phyloP scores from a whole-genome alignment of 345 rosid genomes.

The Sapria himalayana region DNA sequence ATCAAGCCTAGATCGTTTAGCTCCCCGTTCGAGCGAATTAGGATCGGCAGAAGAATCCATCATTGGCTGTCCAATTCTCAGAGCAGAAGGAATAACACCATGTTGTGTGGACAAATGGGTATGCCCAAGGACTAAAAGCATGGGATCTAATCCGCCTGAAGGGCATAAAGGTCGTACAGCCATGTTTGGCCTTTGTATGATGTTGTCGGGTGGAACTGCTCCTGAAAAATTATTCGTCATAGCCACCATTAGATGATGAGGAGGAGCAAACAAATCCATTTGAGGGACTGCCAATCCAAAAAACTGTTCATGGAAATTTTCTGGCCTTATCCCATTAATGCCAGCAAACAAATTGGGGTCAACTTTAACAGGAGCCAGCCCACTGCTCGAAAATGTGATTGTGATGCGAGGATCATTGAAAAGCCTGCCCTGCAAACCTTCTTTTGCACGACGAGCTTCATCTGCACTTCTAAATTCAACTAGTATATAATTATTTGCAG shows the following conservation, averaged over 20 bases:
- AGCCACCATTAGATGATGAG: conserved; percentile 17
- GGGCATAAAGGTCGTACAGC: conserved; percentile 22
- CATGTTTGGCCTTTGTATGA: conserved; percentile 23
- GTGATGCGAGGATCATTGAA: conserved; percentile 83
- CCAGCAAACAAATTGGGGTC: conserved; percentile 28
- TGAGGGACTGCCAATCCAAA: conserved; percentile 24
- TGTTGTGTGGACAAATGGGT: conserved; percentile 19
- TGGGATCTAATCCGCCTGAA: conserved; percentile 30
- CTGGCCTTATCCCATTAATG: conserved; percentile 35
- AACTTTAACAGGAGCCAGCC: conserved; percentile 41
- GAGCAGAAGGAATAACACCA: conserved; percentile 23
- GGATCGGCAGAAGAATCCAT: conserved; percentile 32
- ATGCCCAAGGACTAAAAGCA: conserved; percentile 28
- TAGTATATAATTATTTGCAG: conserved; percentile 62
- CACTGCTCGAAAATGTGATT: conserved; percentile 60
- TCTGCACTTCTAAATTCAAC: conserved; percentile 89
- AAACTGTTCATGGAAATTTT: conserved; percentile 24
- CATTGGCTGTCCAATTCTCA: conserved; percentile 30
- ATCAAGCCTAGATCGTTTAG: conserved; percentile 59
- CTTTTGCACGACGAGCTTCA: conserved; percentile 93
- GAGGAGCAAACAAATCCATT: conserved; percentile 27
- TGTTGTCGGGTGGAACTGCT: conserved; percentile 14
- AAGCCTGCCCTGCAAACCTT: conserved; percentile 79
- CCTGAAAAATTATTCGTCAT: conserved; percentile 16
- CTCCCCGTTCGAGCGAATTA: conserved; percentile 33